phyloP scores from a whole-genome alignment of 805 yeast species.

The Naumovozyma baii region DNA sequence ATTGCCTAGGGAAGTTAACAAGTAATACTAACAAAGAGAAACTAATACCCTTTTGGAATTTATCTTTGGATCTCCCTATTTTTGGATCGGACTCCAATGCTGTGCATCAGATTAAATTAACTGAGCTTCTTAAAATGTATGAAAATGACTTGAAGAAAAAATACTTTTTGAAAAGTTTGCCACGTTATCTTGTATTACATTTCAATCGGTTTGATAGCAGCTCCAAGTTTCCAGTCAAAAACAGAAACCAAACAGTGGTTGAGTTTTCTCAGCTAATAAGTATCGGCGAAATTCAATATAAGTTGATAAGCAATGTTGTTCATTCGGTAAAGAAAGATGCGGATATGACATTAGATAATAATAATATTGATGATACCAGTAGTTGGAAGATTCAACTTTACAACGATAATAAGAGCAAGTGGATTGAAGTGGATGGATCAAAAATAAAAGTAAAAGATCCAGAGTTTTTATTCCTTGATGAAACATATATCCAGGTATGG shows the following conservation, averaged over 20 bases:
- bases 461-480: conserved; percentile 53
- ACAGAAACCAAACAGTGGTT: conserved; percentile 53
- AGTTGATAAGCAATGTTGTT: conserved; percentile 41
- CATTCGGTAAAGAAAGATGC: conserved; percentile 19
- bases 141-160: conserved; percentile 19
- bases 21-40: conserved; percentile 10
- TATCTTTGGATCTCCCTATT: conserved; percentile 53
- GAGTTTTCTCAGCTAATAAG: conserved; percentile 40
- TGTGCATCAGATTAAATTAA: conserved; percentile 44
- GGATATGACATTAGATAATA: conserved; percentile 2
- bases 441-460: conserved; percentile 38
- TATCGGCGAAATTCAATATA: conserved; percentile 31
- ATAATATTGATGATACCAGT: conserved; percentile 27
- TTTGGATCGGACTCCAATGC: conserved; percentile 34
- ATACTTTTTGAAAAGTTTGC: conserved; percentile 36
- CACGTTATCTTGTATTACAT: conserved; percentile 46
- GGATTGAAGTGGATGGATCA: conserved; percentile 54
- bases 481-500: conserved; percentile 65
- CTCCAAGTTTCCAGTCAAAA: conserved; percentile 29
- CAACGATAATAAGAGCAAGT: conserved; percentile 34
- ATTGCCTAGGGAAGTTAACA: conserved; percentile 47
- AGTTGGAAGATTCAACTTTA: conserved; percentile 43
- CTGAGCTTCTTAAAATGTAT: conserved; percentile 37
- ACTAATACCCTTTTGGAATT: conserved; percentile 21
- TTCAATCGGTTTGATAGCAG: conserved; percentile 43